Evolutionary conservation across 2,329 filamentous ascomycete species (phyloP).

Genomic region (Aspergillus vadensis): DNA sequence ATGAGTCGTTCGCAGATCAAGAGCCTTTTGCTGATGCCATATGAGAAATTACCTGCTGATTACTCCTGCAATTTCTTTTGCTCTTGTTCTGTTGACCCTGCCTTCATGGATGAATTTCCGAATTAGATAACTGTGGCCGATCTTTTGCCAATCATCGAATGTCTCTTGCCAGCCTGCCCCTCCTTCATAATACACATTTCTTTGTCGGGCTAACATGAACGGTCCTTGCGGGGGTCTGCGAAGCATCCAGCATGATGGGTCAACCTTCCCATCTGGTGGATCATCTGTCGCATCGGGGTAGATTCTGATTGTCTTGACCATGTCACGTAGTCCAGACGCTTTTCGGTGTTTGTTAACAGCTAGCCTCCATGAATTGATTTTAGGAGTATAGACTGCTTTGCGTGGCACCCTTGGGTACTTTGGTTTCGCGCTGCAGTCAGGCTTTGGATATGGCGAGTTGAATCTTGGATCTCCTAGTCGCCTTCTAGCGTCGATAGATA

Average conservation of each 20-base stretch:
- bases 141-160: conserved; percentile 42
- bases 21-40: conserved; percentile 16
- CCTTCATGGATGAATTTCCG: conserved; percentile 41
- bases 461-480: conserved; percentile 40
- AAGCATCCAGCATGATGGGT: conserved; percentile 45
- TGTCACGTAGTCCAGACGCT: conserved; percentile 31
- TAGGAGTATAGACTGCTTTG: conserved; percentile 29
- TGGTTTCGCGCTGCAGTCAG: conserved; percentile 20
- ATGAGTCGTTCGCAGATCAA: neutral
- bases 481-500: conserved; percentile 34
- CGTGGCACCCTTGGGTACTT: conserved; percentile 30
- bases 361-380: conserved; percentile 43
- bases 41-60: conserved; percentile 25
- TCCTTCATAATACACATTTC: conserved; percentile 43
- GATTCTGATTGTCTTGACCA: conserved; percentile 34
- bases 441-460: conserved; percentile 33
- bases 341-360: conserved; percentile 40
- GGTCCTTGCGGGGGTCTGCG: conserved; percentile 44
- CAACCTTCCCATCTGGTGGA: conserved; percentile 41
- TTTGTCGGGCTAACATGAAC: conserved; percentile 38
- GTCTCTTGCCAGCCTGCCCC: conserved; percentile 44
- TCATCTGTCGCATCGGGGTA: conserved; percentile 42
- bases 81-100: conserved; percentile 36
- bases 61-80: conserved; percentile 31
- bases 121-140: conserved; percentile 39